phyloP scores from a whole-genome alignment of 257 asterid species.

The Ligustrum vulgare region DNA sequence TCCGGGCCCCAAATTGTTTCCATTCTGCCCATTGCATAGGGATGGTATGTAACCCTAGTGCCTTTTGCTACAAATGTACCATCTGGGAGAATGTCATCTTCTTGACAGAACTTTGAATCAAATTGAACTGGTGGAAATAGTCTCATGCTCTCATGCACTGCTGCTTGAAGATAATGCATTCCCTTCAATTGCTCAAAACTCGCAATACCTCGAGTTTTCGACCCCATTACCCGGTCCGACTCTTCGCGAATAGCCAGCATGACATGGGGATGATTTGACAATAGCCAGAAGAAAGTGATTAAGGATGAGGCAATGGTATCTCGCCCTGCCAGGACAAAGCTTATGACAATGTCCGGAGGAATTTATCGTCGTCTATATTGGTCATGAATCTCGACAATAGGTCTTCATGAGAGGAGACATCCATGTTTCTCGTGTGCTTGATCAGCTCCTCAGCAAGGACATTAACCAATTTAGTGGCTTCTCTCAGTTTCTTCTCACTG shows the following conservation, averaged over 20 bases:
- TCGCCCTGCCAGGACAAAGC: constrained; percentile 76
- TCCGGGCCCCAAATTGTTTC: constrained; percentile 48
- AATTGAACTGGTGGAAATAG: constrained; percentile 81
- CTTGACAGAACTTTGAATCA: constrained; percentile 64
- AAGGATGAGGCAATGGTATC: constrained; percentile 72
- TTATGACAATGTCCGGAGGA: constrained; percentile 67
- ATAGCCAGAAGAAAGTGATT: constrained; percentile 63
- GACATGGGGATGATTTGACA: constrained; percentile 28
- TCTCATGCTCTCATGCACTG: constrained; percentile 67
- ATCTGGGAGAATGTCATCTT: constrained; percentile 61
- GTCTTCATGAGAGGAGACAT: constrained; percentile 29
- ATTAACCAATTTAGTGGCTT: constrained; percentile 49
- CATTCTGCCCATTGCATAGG: constrained; percentile 65
- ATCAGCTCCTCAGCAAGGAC: constrained; percentile 35
- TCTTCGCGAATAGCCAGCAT: constrained; percentile 30
- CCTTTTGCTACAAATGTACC: constrained; percentile 51
- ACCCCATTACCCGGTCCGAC: constrained; percentile 37
- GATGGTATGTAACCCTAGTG: constrained; percentile 48
- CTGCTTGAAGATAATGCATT: constrained; percentile 65
- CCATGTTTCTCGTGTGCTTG: constrained; percentile 25
- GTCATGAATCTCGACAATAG: constrained; percentile 64
- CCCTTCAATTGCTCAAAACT: constrained; percentile 38
- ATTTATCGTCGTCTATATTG: constrained; percentile 42
- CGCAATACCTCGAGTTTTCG: neutral
- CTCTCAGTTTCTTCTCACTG: constrained; percentile 53